phyloP scores from a whole-genome alignment of 2,329 filamentous ascomycete genomes.

The Fusarium siculi region DNA sequence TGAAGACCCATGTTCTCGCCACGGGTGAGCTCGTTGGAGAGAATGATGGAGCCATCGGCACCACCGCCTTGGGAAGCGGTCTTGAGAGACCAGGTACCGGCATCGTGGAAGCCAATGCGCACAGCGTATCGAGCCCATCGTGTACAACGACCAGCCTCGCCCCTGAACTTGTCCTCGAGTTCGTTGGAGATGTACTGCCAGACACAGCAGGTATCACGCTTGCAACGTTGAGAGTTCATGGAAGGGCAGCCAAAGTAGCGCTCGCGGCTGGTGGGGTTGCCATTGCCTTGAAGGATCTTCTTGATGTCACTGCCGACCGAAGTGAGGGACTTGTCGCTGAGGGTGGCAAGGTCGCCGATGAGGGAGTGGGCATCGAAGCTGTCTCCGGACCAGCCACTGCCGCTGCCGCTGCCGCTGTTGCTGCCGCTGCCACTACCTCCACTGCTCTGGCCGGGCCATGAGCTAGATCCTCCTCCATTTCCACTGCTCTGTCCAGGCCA shows the following conservation, averaged over 20 bases:
- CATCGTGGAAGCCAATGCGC: conserved; percentile 61
- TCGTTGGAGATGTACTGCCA: conserved; percentile 57
- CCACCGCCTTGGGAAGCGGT: conserved; percentile 51
- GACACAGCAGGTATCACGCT: conserved; percentile 56
- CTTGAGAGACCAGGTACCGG: conserved; percentile 55
- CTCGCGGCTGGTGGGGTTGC: conserved; percentile 42
- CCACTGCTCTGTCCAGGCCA: conserved; percentile 3
- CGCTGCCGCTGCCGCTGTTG: not conserved
- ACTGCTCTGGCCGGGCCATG: not conserved
- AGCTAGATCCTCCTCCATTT: not conserved
- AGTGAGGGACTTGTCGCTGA: conserved; percentile 47
- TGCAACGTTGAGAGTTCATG: conserved; percentile 43
- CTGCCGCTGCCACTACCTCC: not conserved
- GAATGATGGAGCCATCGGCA: conserved; percentile 59
- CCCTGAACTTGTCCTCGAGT: conserved; percentile 51
- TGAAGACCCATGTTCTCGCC: conserved; percentile 60
- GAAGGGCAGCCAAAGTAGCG: conserved; percentile 40
- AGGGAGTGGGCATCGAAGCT: conserved; percentile 40
- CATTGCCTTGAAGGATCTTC: conserved; percentile 49
- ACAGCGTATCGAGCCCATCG: conserved; percentile 56
- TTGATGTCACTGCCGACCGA: conserved; percentile 52
- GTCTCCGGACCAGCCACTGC: conserved; percentile 21
- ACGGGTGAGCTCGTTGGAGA: conserved; percentile 52
- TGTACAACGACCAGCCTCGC: conserved; percentile 54
- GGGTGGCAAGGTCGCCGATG: conserved; percentile 53